Evolutionary conservation across 768 basidiomycete genomes (phyloP).

Genomic region (Mycena venus): DNA sequence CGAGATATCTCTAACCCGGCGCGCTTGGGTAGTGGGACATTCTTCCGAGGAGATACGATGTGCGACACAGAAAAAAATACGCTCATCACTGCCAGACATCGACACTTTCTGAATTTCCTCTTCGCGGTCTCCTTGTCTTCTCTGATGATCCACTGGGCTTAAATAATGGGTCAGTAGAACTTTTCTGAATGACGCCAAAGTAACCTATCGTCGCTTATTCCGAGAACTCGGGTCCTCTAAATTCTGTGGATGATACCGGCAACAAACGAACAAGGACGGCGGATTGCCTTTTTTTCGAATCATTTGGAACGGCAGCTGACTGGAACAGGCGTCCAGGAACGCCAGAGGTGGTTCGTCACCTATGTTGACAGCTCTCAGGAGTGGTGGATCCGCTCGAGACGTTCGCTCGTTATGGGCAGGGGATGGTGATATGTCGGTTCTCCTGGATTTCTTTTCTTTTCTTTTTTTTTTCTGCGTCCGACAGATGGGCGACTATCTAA

Average conservation of each 20-base stretch:
- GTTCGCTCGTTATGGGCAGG: background rate
- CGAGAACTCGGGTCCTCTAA: too few species aligned
- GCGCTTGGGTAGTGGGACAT: too few species aligned
- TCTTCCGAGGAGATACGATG: background rate
- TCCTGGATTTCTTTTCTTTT: background rate
- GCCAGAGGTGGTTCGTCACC: background rate
- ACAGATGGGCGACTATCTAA: background rate
- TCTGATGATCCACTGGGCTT: too few species aligned
- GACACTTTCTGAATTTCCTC: too few species aligned
- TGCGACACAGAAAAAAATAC: too few species aligned
- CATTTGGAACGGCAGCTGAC: background rate
- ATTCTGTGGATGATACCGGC: background rate
- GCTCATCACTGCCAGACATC: too few species aligned
- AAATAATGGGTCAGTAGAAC: background rate
- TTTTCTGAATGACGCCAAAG: background rate
- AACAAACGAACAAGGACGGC: background rate
- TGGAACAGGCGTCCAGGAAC: background rate
- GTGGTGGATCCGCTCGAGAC: constrained; percentile 6
- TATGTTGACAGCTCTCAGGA: background rate
- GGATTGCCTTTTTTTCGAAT: background rate
- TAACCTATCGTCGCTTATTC: too few species aligned
- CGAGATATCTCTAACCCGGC: background rate
- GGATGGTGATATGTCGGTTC: background rate
- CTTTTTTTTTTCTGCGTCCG: background rate
- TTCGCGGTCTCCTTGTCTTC: too few species aligned